A percentile compares a stretch with the other conserved stretches of the same genome.
phyloP scores from a whole-genome alignment of 1,284 basidiomycete genomes.

The Cryptococcus sp. region DNA sequence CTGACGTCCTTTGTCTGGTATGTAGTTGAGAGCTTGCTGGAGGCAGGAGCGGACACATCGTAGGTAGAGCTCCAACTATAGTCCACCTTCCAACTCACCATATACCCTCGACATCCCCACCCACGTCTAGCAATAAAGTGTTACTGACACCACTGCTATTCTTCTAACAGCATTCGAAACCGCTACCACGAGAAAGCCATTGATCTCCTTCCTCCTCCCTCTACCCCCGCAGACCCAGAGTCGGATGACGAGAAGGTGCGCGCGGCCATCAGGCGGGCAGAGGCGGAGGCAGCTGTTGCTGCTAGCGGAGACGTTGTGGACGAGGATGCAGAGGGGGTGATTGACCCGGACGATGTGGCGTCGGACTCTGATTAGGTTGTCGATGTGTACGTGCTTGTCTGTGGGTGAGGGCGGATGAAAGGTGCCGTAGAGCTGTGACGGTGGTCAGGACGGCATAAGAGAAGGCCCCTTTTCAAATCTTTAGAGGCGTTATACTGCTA shows the following conservation, averaged over 20 bases:
- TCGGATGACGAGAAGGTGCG: constrained; percentile 45
- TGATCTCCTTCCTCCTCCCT: constrained; percentile 57
- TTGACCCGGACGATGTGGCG: constrained; percentile 47
- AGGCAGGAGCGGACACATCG: constrained; percentile 73
- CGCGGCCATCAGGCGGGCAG: constrained; percentile 35
- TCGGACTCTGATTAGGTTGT: constrained; percentile 38
- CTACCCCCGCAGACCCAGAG: constrained; percentile 30
- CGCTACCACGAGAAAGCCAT: constrained; percentile 61
- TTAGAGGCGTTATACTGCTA: too few species aligned
- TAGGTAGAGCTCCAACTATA: constrained; percentile 45
- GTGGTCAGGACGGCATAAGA: too few species aligned
- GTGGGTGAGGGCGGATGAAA: neutral
- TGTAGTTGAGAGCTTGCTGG: constrained; percentile 63
- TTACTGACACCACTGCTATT: neutral
- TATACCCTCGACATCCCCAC: neutral
- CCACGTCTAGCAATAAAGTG: neutral
- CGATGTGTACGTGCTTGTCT: neutral
- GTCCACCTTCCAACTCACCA: neutral
- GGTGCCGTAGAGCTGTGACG: too few species aligned
- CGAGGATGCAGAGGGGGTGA: constrained; percentile 37
- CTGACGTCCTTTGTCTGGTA: neutral
- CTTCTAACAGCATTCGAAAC: constrained; percentile 62
- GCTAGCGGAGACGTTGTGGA: constrained; percentile 45
- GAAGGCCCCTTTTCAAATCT: too few species aligned
- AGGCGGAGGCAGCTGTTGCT: constrained; percentile 41